A percentile compares a stretch with the other conserved stretches of the same genome.
Evolutionary conservation across 225 moss, liverwort and hornwort species (phyloP).

Genomic region (Physcomitrellopsis africana): DNA sequence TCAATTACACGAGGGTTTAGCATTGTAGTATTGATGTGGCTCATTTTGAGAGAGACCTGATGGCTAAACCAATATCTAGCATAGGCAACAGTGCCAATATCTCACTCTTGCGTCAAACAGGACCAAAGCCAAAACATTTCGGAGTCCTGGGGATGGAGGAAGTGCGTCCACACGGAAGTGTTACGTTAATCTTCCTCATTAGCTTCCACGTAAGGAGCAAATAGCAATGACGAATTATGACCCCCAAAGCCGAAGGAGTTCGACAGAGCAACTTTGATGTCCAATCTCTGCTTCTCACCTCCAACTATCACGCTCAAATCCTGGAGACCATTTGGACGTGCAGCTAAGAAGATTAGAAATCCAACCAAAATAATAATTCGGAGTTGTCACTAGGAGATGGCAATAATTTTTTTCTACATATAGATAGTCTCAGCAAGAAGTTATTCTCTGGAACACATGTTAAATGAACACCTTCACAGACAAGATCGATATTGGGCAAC

Average conservation of each 20-base stretch:
- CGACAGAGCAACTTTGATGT: slow-evolving; percentile 57
- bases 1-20: not conserved
- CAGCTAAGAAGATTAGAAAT: not conserved
- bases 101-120: slow-evolving; percentile 11
- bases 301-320: slow-evolving; percentile 65
- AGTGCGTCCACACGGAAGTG: not conserved
- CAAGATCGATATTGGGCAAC: not conserved
- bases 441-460: not conserved
- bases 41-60: slow-evolving; percentile 21
- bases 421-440: not conserved
- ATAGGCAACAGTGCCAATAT: slow-evolving; percentile 17
- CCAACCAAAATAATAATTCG: slow-evolving; percentile 9
- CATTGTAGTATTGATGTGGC: slow-evolving; percentile 10
- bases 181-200: slow-evolving; percentile 41
- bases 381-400: not conserved
- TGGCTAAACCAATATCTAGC: slow-evolving; percentile 23
- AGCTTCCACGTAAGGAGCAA: slow-evolving; percentile 54
- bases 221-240: slow-evolving; percentile 67
- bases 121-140: slow-evolving; percentile 4
- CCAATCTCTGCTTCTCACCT: slow-evolving; percentile 57
- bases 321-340: slow-evolving; percentile 31
- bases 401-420: not conserved
- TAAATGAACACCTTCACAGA: not conserved
- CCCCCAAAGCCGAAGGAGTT: slow-evolving; percentile 82
- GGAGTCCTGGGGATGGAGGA: slow-evolving; percentile 18